Evolutionary conservation across 2,329 filamentous ascomycete species (phyloP).

Genomic region (Pseudogymnoascus sp.): DNA sequence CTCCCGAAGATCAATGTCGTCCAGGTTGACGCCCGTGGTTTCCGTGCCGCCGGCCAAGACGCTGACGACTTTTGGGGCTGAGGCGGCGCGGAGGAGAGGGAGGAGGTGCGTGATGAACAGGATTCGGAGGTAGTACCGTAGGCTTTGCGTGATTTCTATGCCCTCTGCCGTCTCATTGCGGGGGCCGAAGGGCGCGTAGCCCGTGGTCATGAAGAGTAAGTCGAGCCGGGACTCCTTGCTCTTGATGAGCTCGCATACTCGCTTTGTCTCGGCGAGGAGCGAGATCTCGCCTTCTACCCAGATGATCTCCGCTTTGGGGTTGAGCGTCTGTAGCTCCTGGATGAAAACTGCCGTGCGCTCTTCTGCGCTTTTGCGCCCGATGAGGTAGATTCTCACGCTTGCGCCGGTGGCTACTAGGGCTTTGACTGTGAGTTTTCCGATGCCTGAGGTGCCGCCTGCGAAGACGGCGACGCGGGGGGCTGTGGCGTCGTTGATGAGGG

Average conservation of each 20-base stretch:
- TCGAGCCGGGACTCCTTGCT: constrained; percentile 36
- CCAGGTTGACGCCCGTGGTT: constrained; percentile 31
- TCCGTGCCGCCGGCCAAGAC: constrained; percentile 46
- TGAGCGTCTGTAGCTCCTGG: constrained; percentile 34
- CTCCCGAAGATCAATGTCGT: constrained; percentile 35
- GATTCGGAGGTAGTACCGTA: constrained; percentile 48
- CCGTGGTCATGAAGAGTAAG: constrained; percentile 38
- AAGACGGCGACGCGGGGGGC: constrained; percentile 34
- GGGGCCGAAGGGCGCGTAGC: constrained; percentile 24
- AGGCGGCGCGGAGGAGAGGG: constrained; percentile 39
- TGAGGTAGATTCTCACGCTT: constrained; percentile 40
- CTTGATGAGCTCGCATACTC: constrained; percentile 36
- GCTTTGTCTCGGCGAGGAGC: constrained; percentile 41
- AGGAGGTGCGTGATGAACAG: constrained; percentile 48
- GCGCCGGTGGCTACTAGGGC: constrained; percentile 33
- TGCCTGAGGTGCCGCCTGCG: constrained; percentile 44
- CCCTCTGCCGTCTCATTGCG: constrained; percentile 45
- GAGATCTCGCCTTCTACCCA: constrained; percentile 40
- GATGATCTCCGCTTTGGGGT: constrained; percentile 33
- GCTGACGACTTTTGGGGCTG: constrained; percentile 43
- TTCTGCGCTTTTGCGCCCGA: constrained; percentile 34
- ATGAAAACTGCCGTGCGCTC: constrained; percentile 28
- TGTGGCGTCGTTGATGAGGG: constrained; percentile 13
- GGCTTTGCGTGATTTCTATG: constrained; percentile 39
- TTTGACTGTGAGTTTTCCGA: constrained; percentile 40